phyloP scores from a whole-genome alignment of 345 rosid genomes.

The Psidium guajava region DNA sequence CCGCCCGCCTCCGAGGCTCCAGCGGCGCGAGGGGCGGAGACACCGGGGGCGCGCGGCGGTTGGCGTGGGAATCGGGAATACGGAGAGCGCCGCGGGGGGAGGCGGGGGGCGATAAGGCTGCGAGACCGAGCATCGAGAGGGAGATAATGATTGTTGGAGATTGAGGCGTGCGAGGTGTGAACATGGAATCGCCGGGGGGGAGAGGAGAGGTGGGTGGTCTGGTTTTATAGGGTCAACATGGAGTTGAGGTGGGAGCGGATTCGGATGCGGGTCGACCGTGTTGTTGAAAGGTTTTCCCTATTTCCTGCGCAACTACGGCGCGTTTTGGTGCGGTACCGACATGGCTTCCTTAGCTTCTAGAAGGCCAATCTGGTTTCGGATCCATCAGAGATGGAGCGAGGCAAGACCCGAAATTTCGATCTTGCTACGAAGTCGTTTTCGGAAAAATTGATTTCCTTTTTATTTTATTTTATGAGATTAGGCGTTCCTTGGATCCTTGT shows the following conservation, averaged over 20 bases:
- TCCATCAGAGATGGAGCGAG: background rate
- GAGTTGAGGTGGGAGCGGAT: background rate
- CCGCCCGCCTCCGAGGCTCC: background rate
- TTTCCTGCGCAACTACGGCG: background rate
- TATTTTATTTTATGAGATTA: background rate
- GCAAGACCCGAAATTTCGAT: background rate
- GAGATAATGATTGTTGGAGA: background rate
- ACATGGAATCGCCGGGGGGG: background rate
- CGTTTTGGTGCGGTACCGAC: background rate
- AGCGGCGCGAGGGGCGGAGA: background rate
- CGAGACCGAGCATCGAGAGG: background rate
- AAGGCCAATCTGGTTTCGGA: background rate
- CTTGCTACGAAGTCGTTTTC: too few species aligned
- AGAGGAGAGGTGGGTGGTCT: background rate
- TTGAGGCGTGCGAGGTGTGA: background rate
- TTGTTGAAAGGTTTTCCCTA: background rate
- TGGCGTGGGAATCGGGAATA: background rate
- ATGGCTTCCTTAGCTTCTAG: background rate
- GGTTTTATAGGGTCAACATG: background rate
- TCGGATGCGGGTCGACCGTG: background rate
- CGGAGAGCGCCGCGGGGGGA: background rate
- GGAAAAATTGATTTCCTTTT: background rate
- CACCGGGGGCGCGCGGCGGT: background rate
- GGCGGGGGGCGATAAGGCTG: background rate
- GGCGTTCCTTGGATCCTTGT: background rate